phyloP scores from a whole-genome alignment of 805 yeast genomes.

The Huiozyma sinensis region DNA sequence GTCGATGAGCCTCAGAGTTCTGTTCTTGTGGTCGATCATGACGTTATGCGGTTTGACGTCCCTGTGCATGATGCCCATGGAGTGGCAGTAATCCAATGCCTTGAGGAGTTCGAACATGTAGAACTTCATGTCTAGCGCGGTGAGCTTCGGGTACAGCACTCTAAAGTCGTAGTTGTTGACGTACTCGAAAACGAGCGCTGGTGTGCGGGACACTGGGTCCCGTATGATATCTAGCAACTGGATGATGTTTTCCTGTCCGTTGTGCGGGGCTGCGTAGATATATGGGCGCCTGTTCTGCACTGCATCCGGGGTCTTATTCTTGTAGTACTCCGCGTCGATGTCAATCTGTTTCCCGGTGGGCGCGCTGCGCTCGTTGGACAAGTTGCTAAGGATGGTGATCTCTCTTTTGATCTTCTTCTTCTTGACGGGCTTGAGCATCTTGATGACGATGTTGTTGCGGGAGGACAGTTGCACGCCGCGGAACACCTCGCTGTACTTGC shows the following conservation, averaged over 20 bases:
- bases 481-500: constrained; percentile 92
- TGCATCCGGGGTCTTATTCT: constrained; percentile 20
- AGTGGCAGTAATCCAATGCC: constrained; percentile 83
- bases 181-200: constrained; percentile 78
- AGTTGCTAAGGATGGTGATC: constrained; percentile 74
- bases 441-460: constrained; percentile 63
- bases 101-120: constrained; percentile 72
- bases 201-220: constrained; percentile 71
- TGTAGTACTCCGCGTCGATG: constrained; percentile 15
- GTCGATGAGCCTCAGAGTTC: constrained; percentile 69
- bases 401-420: constrained; percentile 86
- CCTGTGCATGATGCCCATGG: constrained; percentile 92
- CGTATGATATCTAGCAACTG: constrained; percentile 70
- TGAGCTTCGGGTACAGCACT: constrained; percentile 65
- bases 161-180: constrained; percentile 79
- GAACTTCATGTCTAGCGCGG: constrained; percentile 65
- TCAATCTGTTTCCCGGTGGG: constrained; percentile 19
- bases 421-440: constrained; percentile 87
- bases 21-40: constrained; percentile 78
- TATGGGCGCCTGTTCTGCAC: constrained; percentile 16
- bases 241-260: constrained; percentile 54
- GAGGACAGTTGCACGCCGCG: constrained; percentile 64
- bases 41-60: constrained; percentile 95
- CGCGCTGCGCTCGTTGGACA: constrained; percentile 35
- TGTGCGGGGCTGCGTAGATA: constrained; percentile 25